Conservation (phyloP, 108 stramenopile genomes). For the Stephanodiscus triporus region DNA sequence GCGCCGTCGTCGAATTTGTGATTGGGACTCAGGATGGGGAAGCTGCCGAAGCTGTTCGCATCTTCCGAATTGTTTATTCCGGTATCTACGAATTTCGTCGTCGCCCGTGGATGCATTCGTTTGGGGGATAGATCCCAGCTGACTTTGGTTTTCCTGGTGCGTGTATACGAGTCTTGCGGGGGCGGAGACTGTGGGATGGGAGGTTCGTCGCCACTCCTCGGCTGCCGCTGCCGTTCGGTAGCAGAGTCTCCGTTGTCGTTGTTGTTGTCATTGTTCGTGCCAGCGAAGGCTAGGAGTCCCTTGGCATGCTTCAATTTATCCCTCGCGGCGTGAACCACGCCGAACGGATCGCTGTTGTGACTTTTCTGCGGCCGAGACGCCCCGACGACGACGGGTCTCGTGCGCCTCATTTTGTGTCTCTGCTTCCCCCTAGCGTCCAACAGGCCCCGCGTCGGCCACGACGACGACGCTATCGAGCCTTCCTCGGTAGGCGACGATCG, state of each 20-base stretch:
- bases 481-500: background rate
- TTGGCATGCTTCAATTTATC: constrained; percentile 19
- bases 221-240: background rate
- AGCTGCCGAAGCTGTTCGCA: constrained; percentile 32
- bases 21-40: constrained; percentile 37
- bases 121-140: constrained; percentile 18
- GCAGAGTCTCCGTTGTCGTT: background rate
- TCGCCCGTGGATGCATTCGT: background rate
- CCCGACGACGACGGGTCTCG: no score
- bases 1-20: constrained; percentile 34
- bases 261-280: background rate
- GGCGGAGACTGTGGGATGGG: background rate
- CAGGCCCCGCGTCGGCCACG: constrained; percentile 24
- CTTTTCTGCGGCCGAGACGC: background rate
- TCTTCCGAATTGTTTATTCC: constrained; percentile 20
- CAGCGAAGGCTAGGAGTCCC: constrained; percentile 10
- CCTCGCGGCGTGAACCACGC: background rate
- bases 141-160: background rate
- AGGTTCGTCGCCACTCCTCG: no score
- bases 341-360: background rate
- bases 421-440: constrained; percentile 45
- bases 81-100: background rate
- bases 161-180: background rate
- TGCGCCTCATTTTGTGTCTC: constrained; percentile 27
- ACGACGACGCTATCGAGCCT: background rate